Evolutionary conservation across 108 stramenopile species (phyloP), one percentile per base, ranked within the genome.

Genomic region (Cyclotella cryptica): DNA sequence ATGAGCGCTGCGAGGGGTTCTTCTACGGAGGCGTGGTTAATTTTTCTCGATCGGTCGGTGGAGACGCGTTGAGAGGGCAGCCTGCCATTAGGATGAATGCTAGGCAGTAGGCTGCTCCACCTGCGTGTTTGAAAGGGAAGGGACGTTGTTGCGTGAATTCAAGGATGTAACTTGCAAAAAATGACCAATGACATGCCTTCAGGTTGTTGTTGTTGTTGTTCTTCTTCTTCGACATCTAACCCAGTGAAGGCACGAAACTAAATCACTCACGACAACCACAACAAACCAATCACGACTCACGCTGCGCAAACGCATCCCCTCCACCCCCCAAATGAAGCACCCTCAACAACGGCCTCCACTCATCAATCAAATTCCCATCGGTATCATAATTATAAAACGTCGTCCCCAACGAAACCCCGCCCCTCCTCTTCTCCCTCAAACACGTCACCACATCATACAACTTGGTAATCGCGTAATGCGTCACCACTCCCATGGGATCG

Each of bases 391-490:
- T 83, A 53, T 71, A 85, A 65, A 85, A 82, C 0, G 80, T 85
- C 0, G 80, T 52, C 10, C 67, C 72, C 30, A 82, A 53, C 10
- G 85, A 68, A 6, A 85, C 80, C 3, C 24, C 75, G 28, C 78
- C 49, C 74, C 51, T 41, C 28, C 57, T 80, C 58, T 85, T 87
- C 64, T 88, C 84, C 42, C 69, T 80, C 44, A 91, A 67, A 27
- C 80, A 69, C 26, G 63, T 46, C n/a, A 93, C 81, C 45, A 90
- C 81, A 58, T 91, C 87, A 59, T 86, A 88, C 19, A 93, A 75
- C 40, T 89, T 84, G 15, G 86, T 86, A 29, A 93, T 85, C 29
- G 87, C 81, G 59, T 88, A 93, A 71, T 93, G 92, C 28, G 83
- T 83, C 5, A 88, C 84, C 17, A 91, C 90, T 8, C 88, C 86